Conservation (phyloP, 345 rosid genomes). For the Linum trigynum region DNA sequence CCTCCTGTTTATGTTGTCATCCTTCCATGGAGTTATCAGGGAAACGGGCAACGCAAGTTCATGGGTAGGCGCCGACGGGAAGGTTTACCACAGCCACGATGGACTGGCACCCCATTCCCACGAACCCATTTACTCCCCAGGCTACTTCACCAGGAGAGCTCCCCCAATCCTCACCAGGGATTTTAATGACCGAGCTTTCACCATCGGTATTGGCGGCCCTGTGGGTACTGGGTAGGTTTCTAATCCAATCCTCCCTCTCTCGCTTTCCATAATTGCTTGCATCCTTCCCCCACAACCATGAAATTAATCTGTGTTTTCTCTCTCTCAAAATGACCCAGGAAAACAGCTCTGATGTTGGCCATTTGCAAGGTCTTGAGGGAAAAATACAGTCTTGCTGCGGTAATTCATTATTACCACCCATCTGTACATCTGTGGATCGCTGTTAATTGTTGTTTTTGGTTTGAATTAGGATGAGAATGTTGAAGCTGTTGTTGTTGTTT, state of each 20-base stretch:
- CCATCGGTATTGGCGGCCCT: conserved; percentile 94
- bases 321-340: conserved; percentile 31
- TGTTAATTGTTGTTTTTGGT: no score
- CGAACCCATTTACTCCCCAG: conserved; percentile 96
- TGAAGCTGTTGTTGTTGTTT: neutral
- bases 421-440: neutral
- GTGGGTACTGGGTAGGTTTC: conserved; percentile 81
- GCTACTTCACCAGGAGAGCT: conserved; percentile 84
- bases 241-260: neutral
- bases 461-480: neutral
- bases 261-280: neutral
- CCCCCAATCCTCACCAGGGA: conserved; percentile 59
- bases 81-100: conserved; percentile 85
- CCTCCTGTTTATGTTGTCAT: neutral
- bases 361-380: conserved; percentile 64
- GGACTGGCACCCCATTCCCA: conserved; percentile 98
- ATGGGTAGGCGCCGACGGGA: conserved; percentile 75
- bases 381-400: conserved; percentile 94
- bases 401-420: conserved; percentile 26
- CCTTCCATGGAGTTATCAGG: conserved; percentile 18
- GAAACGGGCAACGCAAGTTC: conserved; percentile 20
- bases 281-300: no score
- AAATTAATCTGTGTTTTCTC: no score
- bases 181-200: conserved; percentile 87
- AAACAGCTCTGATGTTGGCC: conserved; percentile 90